Conservation (phyloP, 2,329 filamentous ascomycete genomes). For the Tolypocladium tundrense region DNA sequence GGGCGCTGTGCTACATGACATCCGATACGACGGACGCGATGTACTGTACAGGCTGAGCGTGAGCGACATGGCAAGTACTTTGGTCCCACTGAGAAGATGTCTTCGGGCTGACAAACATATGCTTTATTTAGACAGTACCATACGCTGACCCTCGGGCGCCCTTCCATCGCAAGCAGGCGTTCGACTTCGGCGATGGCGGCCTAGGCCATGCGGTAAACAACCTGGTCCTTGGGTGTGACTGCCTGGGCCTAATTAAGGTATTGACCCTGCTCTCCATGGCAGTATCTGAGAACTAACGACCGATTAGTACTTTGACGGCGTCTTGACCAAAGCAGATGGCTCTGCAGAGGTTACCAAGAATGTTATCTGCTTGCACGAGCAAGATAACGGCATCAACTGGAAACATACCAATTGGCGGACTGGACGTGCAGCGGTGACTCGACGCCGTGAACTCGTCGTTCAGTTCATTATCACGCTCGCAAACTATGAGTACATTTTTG, state of each 20-base stretch:
- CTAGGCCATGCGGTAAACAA: conserved; percentile 57
- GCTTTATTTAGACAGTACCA: conserved; percentile 32
- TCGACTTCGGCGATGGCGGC: conserved; percentile 58
- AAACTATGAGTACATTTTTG: conserved; percentile 48
- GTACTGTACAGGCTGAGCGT: conserved; percentile 47
- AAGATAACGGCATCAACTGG: conserved; percentile 44
- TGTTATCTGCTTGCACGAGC: conserved; percentile 22
- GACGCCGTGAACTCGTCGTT: conserved; percentile 45
- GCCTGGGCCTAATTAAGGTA: conserved; percentile 49
- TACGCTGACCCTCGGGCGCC: conserved; percentile 45
- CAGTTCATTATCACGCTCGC: conserved; percentile 53
- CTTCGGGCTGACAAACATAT: not conserved
- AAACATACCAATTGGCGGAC: conserved; percentile 52
- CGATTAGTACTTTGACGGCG: conserved; percentile 25
- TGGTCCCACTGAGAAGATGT: not conserved
- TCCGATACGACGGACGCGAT: conserved; percentile 54
- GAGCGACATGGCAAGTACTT: conserved; percentile 50
- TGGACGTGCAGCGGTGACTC: conserved; percentile 41
- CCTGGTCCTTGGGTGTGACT: conserved; percentile 53
- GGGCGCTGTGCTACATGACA: conserved; percentile 57
- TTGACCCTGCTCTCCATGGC: not conserved
- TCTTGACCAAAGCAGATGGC: conserved; percentile 18
- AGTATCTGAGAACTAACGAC: not conserved
- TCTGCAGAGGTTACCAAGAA: conserved; percentile 32
- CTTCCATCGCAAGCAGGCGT: conserved; percentile 53